Conservation (phyloP, 2,329 filamentous ascomycete genomes). For the Fusarium oligoseptatum region DNA sequence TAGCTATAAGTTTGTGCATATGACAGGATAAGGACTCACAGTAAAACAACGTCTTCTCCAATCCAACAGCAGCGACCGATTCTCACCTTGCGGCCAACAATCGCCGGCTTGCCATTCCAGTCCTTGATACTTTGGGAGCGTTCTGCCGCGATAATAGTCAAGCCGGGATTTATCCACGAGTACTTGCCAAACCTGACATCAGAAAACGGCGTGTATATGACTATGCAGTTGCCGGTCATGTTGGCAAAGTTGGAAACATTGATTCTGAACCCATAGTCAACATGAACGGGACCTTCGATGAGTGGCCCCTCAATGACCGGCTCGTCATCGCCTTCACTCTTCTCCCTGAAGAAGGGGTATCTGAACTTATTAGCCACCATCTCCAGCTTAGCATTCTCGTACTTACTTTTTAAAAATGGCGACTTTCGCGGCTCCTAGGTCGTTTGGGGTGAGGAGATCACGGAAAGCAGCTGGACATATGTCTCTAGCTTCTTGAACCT, state of each 20-base stretch:
- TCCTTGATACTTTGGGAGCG: not conserved
- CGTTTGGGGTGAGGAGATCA: not conserved
- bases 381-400: not conserved
- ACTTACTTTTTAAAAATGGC: not conserved
- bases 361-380: not conserved
- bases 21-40: not conserved
- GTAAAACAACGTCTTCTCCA: not conserved
- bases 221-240: slow-evolving; percentile 1
- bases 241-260: not conserved
- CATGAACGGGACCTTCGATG: slow-evolving; percentile 3
- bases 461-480: not conserved
- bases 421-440: not conserved
- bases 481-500: not conserved
- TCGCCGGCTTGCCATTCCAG: not conserved
- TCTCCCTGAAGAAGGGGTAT: not conserved
- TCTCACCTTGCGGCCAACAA: not conserved
- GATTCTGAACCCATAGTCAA: slow-evolving; percentile 9
- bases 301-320: not conserved
- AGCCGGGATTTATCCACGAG: not conserved
- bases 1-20: not conserved
- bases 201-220: slow-evolving; percentile 8
- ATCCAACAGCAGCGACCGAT: slow-evolving; percentile 16
- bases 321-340: not conserved
- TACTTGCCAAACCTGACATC: slow-evolving; percentile 7
- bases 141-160: slow-evolving; percentile 11